These are phyloP conservation scores for Leccinum obscurum DNA, from an alignment of 768 basidiomycete genomes.

Conservation along the genomic window DNA sequence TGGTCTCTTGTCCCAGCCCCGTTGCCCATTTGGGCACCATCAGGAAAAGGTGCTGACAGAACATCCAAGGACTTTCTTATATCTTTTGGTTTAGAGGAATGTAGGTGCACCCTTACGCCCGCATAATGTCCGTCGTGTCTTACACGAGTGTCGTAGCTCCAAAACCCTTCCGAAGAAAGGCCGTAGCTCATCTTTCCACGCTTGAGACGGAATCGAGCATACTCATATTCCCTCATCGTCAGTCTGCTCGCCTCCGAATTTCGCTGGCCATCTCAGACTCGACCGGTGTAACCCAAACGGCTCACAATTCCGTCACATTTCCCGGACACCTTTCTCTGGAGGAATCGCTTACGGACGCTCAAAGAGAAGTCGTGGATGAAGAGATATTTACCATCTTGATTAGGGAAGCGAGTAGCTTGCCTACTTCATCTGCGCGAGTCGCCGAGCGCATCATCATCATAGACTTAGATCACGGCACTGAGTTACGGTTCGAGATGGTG, in stretches of 20 bases:
- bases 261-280: slow-evolving; percentile 43
- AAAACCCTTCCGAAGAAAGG: slow-evolving; percentile 59
- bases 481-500: slow-evolving; percentile 75
- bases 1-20: slow-evolving; percentile 84
- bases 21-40: slow-evolving; percentile 65
- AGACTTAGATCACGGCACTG: slow-evolving; percentile 69
- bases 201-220: slow-evolving; percentile 42
- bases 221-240: slow-evolving; percentile 65
- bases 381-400: slow-evolving; percentile 78
- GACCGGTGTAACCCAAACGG: slow-evolving; percentile 34
- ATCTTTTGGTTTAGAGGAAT: slow-evolving; percentile 80
- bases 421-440: slow-evolving; percentile 74
- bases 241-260: slow-evolving; percentile 61
- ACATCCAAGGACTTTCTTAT: slow-evolving; percentile 81
- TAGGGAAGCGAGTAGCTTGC: slow-evolving; percentile 71
- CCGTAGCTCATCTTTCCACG: slow-evolving; percentile 66
- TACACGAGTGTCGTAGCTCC: slow-evolving; percentile 49
- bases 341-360: slow-evolving; percentile 53
- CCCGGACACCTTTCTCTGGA: slow-evolving; percentile 45
- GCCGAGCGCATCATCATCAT: slow-evolving; percentile 77
- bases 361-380: slow-evolving; percentile 74
- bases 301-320: slow-evolving; percentile 38
- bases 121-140: background rate
- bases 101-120: slow-evolving; percentile 43
- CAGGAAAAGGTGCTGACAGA: slow-evolving; percentile 76